Evolutionary conservation across 768 basidiomycete species (phyloP).

Genomic region (Suillus discolor): DNA sequence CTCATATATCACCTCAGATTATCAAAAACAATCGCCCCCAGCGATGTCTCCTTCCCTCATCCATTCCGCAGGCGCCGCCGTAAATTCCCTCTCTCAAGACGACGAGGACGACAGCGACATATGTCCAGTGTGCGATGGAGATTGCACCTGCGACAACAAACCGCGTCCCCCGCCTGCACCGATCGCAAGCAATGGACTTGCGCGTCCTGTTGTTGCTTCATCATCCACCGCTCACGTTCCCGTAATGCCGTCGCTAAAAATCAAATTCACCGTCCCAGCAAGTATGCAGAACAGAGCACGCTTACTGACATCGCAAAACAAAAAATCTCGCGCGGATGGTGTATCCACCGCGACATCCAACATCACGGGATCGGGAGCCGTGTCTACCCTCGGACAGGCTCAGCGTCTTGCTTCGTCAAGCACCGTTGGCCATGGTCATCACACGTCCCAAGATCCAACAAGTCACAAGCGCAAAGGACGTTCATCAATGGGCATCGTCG

Average conservation of each 20-base stretch:
- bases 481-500: constrained; percentile 49
- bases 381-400: constrained; percentile 13
- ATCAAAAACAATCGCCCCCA: constrained; percentile 54
- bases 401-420: constrained; percentile 21
- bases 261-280: constrained; percentile 69
- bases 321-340: constrained; percentile 29
- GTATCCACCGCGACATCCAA: constrained; percentile 40
- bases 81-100: constrained; percentile 38
- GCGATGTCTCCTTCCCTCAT: constrained; percentile 70
- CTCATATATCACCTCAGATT: constrained; percentile 32
- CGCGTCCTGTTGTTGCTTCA: constrained; percentile 40
- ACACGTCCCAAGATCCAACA: constrained; percentile 15
- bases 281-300: constrained; percentile 51
- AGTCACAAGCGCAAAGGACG: constrained; percentile 56
- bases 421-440: constrained; percentile 32
- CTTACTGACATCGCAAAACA: constrained; percentile 25
- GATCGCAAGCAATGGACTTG: constrained; percentile 34
- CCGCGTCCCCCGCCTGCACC: constrained; percentile 35
- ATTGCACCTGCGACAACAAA: constrained; percentile 75
- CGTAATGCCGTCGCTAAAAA: constrained; percentile 54
- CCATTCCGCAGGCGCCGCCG: constrained; percentile 60
- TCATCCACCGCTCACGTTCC: constrained; percentile 35
- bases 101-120: constrained; percentile 87
- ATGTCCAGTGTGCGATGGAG: constrained; percentile 89
- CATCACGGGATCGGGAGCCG: constrained; percentile 33